A percentile compares a stretch with the other conserved stretches of the same genome.
Conservation (phyloP, 768 basidiomycete species). For the Boletus reticulatus region DNA sequence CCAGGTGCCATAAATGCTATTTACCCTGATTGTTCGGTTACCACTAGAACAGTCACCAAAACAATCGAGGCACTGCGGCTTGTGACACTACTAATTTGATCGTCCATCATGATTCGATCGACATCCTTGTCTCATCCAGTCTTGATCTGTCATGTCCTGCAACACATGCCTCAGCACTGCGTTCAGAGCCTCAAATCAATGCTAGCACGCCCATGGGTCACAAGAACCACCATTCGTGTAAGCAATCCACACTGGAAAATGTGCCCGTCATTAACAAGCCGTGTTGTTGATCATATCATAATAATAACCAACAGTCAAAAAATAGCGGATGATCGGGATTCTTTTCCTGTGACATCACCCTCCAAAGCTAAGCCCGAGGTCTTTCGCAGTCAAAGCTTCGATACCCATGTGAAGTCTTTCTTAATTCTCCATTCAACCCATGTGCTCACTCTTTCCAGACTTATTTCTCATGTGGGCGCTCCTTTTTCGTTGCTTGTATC, state of each 20-base stretch:
- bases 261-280: neutral
- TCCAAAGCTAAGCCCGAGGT: slow-evolving; percentile 20
- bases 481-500: slow-evolving; percentile 15
- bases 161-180: slow-evolving; percentile 24
- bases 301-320: slow-evolving; percentile 8
- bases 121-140: slow-evolving; percentile 14
- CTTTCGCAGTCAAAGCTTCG: slow-evolving; percentile 16
- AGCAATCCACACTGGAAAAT: slow-evolving; percentile 9
- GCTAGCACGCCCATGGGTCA: neutral
- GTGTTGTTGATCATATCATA: neutral
- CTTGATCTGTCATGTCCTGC: slow-evolving; percentile 23
- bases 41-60: slow-evolving; percentile 2
- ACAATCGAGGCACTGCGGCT: slow-evolving; percentile 17
- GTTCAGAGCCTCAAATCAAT: slow-evolving; percentile 5
- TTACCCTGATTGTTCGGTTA: slow-evolving; percentile 5
- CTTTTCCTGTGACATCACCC: slow-evolving; percentile 20
- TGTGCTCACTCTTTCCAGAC: slow-evolving; percentile 3
- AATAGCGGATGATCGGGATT: neutral
- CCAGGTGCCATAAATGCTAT: slow-evolving; percentile 13
- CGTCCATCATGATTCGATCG: slow-evolving; percentile 25
- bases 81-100: slow-evolving; percentile 28
- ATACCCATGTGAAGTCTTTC: slow-evolving; percentile 16
- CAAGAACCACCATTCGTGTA: slow-evolving; percentile 8
- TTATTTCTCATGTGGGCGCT: slow-evolving; percentile 25
- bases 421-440: slow-evolving; percentile 5